Base-by-base conservation (phyloP, 2,329 filamentous ascomycete genomes). In the Phyllachora maydis region DNA sequence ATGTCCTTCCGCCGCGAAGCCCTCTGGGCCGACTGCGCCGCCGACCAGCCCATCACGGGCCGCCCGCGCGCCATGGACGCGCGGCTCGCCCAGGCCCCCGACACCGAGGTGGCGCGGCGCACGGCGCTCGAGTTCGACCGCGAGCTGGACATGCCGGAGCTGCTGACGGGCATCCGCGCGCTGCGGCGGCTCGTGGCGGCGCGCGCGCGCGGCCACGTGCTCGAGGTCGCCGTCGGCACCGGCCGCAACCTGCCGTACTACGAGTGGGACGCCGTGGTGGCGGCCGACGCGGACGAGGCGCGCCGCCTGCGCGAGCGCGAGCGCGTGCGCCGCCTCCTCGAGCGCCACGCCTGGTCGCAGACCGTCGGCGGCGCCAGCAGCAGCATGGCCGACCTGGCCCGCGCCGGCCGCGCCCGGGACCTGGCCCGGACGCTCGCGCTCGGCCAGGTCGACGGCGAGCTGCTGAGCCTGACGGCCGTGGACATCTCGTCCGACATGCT, bases 211-310 rank as follows among this genome's bases (percentile, higher is more conserved):
- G 67, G 67, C 2, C 49, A 67, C 38, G 66, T 72, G 8, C 52
- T 71, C 16, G 67, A 72, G 41, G 51, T 72, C 8, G 65, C 65
- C 11, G 55, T 71, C 26, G 67, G 67, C 11, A 68, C 66, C 3
- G 67, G 67, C 4, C 52, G 67, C 8, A 73, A 72, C 35, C 37
- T 71, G 10, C 47, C 52, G 18, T 65, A 57, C 40, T 70, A 70
- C 38, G 47, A 59, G 35, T 72, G 65, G 64, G 49, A 47, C 11
- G 42, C 44, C 9, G 37, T 58, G 8, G 40, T 38, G 13, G 34
- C 35, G 2, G 24, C 26, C 4, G 18, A 33, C 5, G 28, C 36
- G 6, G 26, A 26, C 15, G 32, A 35, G 30, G 31, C 30, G 19
- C 24, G 29, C 14, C 26, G 36, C 27, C 27, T 33, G 12, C 27